phyloP scores from a whole-genome alignment of 2,329 filamentous ascomycete species.

The Bipolaris cookei region DNA sequence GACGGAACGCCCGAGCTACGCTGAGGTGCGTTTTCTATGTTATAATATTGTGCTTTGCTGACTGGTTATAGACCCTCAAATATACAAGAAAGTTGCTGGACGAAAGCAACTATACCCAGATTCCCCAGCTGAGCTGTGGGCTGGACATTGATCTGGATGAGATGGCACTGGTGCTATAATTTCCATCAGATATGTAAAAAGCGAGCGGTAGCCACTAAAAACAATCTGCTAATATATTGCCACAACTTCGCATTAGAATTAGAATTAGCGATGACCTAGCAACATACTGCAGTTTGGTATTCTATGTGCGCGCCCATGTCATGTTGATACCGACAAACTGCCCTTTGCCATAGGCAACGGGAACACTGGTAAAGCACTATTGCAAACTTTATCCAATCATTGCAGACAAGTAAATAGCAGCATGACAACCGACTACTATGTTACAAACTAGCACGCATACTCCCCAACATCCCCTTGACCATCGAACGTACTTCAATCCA shows the following conservation, averaged over 20 bases:
- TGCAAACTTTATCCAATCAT: not conserved
- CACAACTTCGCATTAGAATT: not conserved
- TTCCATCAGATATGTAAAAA: not conserved
- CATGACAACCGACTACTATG: not conserved
- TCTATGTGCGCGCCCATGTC: not conserved
- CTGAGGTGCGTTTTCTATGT: slow-evolving; percentile 40
- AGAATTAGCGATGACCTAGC: not conserved
- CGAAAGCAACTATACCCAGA: slow-evolving; percentile 51
- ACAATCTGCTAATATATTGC: not conserved
- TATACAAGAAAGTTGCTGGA: slow-evolving; percentile 49
- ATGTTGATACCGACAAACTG: not conserved
- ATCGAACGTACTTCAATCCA: not conserved
- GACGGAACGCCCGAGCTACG: slow-evolving; percentile 48
- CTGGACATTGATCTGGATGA: slow-evolving; percentile 52
- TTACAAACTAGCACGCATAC: not conserved
- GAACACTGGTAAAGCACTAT: not conserved
- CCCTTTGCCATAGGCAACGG: not conserved
- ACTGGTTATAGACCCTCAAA: slow-evolving; percentile 42
- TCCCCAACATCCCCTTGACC: not conserved
- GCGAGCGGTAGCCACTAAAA: not conserved
- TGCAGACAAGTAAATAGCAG: not conserved
- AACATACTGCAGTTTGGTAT: not conserved
- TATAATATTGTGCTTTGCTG: not conserved
- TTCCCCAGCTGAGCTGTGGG: slow-evolving; percentile 54
- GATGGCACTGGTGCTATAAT: slow-evolving; percentile 37